Evolutionary conservation across 352 stramenopile genomes (phyloP), one percentile per base, ranked within the genome.

Genomic region (Globisporangium paddicum): DNA sequence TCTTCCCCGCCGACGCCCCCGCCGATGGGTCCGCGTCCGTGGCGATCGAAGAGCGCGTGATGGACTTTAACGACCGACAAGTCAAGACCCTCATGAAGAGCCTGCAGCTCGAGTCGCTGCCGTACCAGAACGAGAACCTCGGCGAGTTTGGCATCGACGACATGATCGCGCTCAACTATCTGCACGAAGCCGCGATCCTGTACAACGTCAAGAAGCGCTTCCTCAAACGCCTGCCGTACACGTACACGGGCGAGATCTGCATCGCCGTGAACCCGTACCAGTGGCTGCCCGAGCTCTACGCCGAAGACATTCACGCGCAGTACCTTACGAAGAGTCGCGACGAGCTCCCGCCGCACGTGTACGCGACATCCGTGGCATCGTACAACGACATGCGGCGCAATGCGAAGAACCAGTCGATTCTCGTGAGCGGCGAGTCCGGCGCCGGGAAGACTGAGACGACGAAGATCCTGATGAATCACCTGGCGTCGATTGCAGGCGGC

Each of bases 231-330:
- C 75, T 86, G 67, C 96, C 96, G 8, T 99, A 99, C 73, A 98
- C 96, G 16, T 96, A 96, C 62, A 97, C 96, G 2, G 95, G 95
- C 14, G 91, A 98, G 54, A 98, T 98, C 66, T 91, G 97, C 59
- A 79, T 99, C n/a, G 95, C 96, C 0, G 79, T 98, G 38, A 99
- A 99, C 73, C 96, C 95, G 48, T 99, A 98, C 65, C 87, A 92
- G 51, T 95, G 88, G 86, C 69, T 96, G 16, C 71, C 85, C 13
- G 77, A 90, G 42, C 69, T 95, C 38, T 97, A 97, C 64, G 69
- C 65, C 7, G 63, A 76, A 3, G 74, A 89, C 23, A 69, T 87
- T 28, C 75, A 90, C 45, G 55, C 68, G 26, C 69, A 86, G 60
- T 97, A 97, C 62, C 58, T 89, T 5, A 67, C 73, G 45, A 40